phyloP scores from a whole-genome alignment of 768 basidiomycete species.

The Collybia sordida region DNA sequence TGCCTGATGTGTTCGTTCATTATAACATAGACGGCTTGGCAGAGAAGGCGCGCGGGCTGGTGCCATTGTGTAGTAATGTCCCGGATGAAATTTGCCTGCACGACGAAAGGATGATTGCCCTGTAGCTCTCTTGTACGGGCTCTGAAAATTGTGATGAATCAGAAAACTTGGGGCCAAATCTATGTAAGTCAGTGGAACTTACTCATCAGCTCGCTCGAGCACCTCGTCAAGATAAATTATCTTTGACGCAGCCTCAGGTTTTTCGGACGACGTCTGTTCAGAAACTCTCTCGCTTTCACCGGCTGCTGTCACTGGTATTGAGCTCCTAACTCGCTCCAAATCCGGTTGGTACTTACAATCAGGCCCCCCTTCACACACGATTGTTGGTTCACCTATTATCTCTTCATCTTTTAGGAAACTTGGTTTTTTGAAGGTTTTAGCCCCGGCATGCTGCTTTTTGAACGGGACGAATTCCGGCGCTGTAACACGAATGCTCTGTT shows the following conservation, averaged over 20 bases:
- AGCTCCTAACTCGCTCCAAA: too few species aligned
- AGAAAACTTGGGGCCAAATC: too few species aligned
- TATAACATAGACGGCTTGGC: conserved; percentile 34
- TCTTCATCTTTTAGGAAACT: conserved; percentile 45
- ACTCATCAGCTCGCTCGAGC: conserved; percentile 45
- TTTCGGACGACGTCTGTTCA: too few species aligned
- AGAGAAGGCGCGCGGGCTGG: conserved; percentile 46
- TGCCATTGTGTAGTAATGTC: conserved; percentile 47
- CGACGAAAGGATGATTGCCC: conserved; percentile 62
- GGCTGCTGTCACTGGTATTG: too few species aligned
- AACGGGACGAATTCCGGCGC: conserved; percentile 62
- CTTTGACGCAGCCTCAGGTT: too few species aligned
- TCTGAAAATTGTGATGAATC: conserved; percentile 30
- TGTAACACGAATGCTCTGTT: conserved; percentile 44
- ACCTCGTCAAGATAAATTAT: conserved; percentile 56
- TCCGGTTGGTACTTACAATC: background rate
- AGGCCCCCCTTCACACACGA: conserved; percentile 13
- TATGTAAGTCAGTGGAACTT: conserved; percentile 15
- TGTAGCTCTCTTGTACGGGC: conserved; percentile 73
- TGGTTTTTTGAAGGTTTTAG: conserved; percentile 14
- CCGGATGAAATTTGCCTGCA: conserved; percentile 51
- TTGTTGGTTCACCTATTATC: too few species aligned
- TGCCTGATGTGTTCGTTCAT: conserved; percentile 37
- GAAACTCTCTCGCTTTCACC: too few species aligned
- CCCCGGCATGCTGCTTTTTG: conserved; percentile 15